These are phyloP conservation scores for Monilinia fructigena DNA, from an alignment of 2,329 filamentous ascomycete species.

Conservation along the genomic window DNA sequence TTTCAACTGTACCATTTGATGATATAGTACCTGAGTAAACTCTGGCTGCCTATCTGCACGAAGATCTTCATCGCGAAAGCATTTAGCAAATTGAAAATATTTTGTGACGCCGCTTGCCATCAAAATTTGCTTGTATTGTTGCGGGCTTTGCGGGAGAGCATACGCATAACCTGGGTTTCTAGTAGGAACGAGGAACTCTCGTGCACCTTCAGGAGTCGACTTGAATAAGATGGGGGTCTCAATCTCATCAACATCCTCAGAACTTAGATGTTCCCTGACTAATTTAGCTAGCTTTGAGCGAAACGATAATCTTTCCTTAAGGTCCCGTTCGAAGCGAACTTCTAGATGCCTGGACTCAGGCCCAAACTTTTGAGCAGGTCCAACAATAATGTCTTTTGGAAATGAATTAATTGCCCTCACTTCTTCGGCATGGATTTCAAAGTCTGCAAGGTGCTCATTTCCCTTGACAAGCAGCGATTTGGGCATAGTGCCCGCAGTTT, in stretches of 20 bases:
- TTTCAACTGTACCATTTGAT: neutral
- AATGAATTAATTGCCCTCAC: slow-evolving; percentile 72
- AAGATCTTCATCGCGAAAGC: slow-evolving; percentile 92
- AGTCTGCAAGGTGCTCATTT: slow-evolving; percentile 12
- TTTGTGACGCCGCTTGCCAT: slow-evolving; percentile 83
- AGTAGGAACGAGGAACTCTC: slow-evolving; percentile 92
- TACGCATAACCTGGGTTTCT: slow-evolving; percentile 75
- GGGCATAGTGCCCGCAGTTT: neutral
- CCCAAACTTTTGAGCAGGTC: slow-evolving; percentile 67
- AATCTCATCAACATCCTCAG: slow-evolving; percentile 52
- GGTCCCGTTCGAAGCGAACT: slow-evolving; percentile 67
- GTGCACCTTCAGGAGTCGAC: slow-evolving; percentile 90
- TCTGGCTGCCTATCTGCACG: slow-evolving; percentile 92
- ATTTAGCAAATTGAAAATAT: slow-evolving; percentile 92
- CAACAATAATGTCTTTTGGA: slow-evolving; percentile 73
- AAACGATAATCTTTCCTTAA: slow-evolving; percentile 68
- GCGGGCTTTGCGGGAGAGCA: slow-evolving; percentile 90
- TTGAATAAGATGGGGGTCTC: slow-evolving; percentile 97
- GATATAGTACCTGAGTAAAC: slow-evolving; percentile 72
- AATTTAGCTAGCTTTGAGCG: slow-evolving; percentile 58
- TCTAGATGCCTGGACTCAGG: slow-evolving; percentile 79
- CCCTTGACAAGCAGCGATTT: neutral
- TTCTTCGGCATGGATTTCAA: slow-evolving; percentile 61
- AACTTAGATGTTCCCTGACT: slow-evolving; percentile 44
- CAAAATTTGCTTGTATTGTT: slow-evolving; percentile 97